Evolutionary conservation across 257 asterid species (phyloP), one percentile per base, ranked within the genome.

Genomic region (Lavandula angustifolia): DNA sequence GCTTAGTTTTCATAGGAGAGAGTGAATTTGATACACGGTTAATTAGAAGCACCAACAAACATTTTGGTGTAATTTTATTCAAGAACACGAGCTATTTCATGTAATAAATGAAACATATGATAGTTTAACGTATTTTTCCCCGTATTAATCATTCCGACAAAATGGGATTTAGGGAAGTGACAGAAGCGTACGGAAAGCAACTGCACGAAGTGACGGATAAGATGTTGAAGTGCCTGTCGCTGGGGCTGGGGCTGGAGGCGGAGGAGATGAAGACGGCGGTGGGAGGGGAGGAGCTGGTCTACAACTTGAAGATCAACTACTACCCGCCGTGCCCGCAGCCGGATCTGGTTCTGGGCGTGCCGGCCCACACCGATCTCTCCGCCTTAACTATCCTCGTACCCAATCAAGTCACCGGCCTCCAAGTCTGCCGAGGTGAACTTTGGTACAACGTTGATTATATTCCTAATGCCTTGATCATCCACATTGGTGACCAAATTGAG

Each of bases 301-400:
- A 64, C 32, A 78, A 55, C 47, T 8, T 86, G 78, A 86, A 86
- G 66, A 81, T 86, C 69, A 86, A 86, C 64, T 86, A 86, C 34
- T 86, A 84, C 40, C 95, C 95, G 17, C 88, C 91, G 38, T 86
- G 95, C 16, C 95, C 91, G 27, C 70, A 85, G n/a, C 91, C 95
- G 0, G 95, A 86, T 29, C 32, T 84, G 42, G 91, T 81, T 5
- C 91, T 84, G 0, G 95, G 95, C 3, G 95, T 84, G 66, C 84
- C 78, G 8, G 79, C 88, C 0, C 95, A 86, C 62, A 80, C 84
- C 2, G 95, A 86, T 57, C 75, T 82, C 56, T 74, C 78, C 0
- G 62, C 74, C 51, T 4, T 84, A 62, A 86, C 95, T 54, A 61
- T 86, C 14, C 71, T 86, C 32, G 88, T 82, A 4, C 84, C 95